A percentile compares a stretch with the other conserved stretches of the same genome.
Evolutionary conservation across 1,284 basidiomycete genomes (phyloP).

Genomic region (Rhodotorula glutinis): DNA sequence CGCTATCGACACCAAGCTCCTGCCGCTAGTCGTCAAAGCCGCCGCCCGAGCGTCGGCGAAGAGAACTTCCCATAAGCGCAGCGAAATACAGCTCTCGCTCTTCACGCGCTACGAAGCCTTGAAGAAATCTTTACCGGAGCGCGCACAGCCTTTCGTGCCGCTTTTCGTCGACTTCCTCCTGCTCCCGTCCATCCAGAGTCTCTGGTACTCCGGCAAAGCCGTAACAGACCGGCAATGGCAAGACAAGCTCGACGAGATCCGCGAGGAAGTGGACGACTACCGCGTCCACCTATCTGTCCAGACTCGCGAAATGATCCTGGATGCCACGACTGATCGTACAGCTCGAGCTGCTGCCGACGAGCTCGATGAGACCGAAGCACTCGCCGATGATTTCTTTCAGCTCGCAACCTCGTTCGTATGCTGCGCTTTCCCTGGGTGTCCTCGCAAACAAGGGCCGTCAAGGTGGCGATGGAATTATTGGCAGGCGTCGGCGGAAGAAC

Average conservation of each 20-base stretch:
- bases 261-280: neutral
- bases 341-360: neutral
- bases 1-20: too few species aligned
- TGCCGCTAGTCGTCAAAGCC: too few species aligned
- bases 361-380: neutral
- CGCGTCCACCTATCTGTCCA: neutral
- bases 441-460: rapidly evolving
- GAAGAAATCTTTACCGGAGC: neutral
- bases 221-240: neutral
- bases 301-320: constrained; percentile 5
- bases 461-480: too few species aligned
- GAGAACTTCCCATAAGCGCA: too few species aligned
- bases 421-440: constrained; percentile 1
- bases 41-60: too few species aligned
- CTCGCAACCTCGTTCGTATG: neutral
- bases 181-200: neutral
- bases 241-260: neutral
- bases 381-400: constrained; percentile 8
- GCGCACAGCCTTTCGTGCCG: neutral
- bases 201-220: neutral
- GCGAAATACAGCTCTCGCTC: neutral
- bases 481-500: too few species aligned
- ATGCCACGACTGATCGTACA: neutral
- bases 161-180: constrained; percentile 14
- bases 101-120: neutral